Conservation (phyloP, 2,329 filamentous ascomycete species). For the Monilinia vaccinii-corymbosi region DNA sequence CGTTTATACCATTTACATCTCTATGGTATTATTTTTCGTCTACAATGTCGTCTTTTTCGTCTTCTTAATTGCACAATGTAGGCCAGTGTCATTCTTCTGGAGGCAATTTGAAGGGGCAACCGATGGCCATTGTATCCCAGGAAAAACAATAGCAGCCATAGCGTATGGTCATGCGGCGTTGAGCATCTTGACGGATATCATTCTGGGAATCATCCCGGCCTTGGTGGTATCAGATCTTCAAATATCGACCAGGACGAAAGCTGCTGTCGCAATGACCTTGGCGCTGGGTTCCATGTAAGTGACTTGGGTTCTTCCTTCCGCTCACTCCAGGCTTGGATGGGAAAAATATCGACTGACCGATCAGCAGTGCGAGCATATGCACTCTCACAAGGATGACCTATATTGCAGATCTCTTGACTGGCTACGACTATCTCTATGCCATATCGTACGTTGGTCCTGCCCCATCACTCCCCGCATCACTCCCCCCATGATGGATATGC, state of each 20-base stretch:
- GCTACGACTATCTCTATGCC: conserved; percentile 22
- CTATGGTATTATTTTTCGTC: conserved; percentile 16
- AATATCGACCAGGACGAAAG: conserved; percentile 32
- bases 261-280: conserved; percentile 28
- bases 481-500: too few species aligned
- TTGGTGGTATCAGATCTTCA: conserved; percentile 34
- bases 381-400: conserved; percentile 26
- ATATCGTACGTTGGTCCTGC: conserved; percentile 15
- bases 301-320: not conserved
- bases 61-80: conserved; percentile 7
- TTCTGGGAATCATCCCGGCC: conserved; percentile 32
- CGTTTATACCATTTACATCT: not conserved
- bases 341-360: conserved; percentile 3
- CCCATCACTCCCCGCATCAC: conserved; percentile 15
- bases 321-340: not conserved
- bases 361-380: conserved; percentile 20
- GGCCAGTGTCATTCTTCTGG: conserved; percentile 32
- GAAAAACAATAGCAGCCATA: conserved; percentile 22
- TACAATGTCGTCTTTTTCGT: conserved; percentile 26
- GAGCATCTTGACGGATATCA: conserved; percentile 32
- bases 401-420: conserved; percentile 16
- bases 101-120: conserved; percentile 21
- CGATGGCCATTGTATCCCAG: conserved; percentile 26
- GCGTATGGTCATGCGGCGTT: conserved; percentile 33
- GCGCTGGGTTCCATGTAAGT: conserved; percentile 33